Conservation (phyloP, 768 basidiomycete genomes). For the Boletus rubescentipes region DNA sequence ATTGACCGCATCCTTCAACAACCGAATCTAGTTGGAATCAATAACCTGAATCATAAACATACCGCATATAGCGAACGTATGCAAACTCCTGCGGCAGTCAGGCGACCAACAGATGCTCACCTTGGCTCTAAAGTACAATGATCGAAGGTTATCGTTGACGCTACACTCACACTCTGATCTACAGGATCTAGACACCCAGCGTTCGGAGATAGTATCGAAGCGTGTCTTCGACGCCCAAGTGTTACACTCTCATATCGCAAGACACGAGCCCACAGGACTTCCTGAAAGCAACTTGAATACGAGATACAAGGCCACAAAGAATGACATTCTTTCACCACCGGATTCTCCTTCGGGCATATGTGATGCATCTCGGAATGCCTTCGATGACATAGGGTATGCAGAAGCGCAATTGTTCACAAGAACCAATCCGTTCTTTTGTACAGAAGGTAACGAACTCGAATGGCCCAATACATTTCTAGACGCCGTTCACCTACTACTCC, state of each 20-base stretch:
- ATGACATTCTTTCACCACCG: not conserved
- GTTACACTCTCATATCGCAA: not conserved
- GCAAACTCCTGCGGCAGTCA: not conserved
- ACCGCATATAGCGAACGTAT: not conserved
- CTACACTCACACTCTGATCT: constrained; percentile 3
- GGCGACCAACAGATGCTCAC: not conserved
- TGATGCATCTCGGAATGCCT: not conserved
- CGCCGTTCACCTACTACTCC: constrained; percentile 9
- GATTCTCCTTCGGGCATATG: not conserved
- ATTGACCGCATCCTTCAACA: constrained; percentile 28
- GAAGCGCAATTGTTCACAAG: not conserved
- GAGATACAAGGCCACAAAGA: not conserved
- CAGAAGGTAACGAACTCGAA: not conserved
- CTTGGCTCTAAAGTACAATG: constrained; percentile 13
- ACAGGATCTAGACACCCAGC: constrained; percentile 1
- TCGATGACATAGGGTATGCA: constrained; percentile 6
- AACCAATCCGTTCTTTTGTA: not conserved
- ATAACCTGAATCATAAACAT: not conserved
- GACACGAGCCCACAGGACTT: not conserved
- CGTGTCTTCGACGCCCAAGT: not conserved
- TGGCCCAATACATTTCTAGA: not conserved
- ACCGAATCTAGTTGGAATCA: constrained; percentile 26
- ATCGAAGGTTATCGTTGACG: not conserved
- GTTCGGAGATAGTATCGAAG: not conserved
- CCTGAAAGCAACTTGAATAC: not conserved